phyloP scores from a whole-genome alignment of 2,329 filamentous ascomycete genomes.

The Paramyrothecium sp. region DNA sequence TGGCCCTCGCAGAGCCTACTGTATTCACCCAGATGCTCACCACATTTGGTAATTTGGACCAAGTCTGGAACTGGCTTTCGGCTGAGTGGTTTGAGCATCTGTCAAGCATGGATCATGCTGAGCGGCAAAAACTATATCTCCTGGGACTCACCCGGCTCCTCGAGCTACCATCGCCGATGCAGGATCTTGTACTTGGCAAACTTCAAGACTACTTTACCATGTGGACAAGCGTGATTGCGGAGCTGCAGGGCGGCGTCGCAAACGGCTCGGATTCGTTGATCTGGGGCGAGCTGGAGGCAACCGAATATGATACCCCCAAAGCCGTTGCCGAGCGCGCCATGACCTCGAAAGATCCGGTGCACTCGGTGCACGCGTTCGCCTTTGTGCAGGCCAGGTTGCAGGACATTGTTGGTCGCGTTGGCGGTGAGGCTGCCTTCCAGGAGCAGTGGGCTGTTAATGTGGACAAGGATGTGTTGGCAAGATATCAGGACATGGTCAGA shows the following conservation, averaged over 20 bases:
- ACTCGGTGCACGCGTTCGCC: constrained; percentile 60
- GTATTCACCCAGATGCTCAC: constrained; percentile 62
- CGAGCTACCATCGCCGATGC: constrained; percentile 58
- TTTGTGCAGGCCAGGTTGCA: constrained; percentile 65
- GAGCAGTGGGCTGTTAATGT: constrained; percentile 71
- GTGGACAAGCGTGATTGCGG: constrained; percentile 70
- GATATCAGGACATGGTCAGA: constrained; percentile 46
- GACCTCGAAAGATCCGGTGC: constrained; percentile 62
- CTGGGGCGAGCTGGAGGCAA: constrained; percentile 37
- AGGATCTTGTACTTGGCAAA: constrained; percentile 55
- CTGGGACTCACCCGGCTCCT: constrained; percentile 71
- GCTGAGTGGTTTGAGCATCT: constrained; percentile 68
- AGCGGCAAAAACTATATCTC: constrained; percentile 69
- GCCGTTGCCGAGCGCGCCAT: constrained; percentile 53
- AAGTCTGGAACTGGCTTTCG: constrained; percentile 59
- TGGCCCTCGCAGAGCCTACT: constrained; percentile 70
- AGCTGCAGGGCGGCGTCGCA: constrained; percentile 61
- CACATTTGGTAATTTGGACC: constrained; percentile 43
- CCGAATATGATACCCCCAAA: constrained; percentile 57
- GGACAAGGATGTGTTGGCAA: constrained; percentile 66
- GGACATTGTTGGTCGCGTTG: constrained; percentile 55
- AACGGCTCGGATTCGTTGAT: constrained; percentile 53
- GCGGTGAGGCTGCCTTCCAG: constrained; percentile 66
- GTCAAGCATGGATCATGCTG: constrained; percentile 63
- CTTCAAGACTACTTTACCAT: constrained; percentile 74